Base-by-base conservation (phyloP, 2,329 filamentous ascomycete species). In the Monosporascus cannonballus region DNA sequence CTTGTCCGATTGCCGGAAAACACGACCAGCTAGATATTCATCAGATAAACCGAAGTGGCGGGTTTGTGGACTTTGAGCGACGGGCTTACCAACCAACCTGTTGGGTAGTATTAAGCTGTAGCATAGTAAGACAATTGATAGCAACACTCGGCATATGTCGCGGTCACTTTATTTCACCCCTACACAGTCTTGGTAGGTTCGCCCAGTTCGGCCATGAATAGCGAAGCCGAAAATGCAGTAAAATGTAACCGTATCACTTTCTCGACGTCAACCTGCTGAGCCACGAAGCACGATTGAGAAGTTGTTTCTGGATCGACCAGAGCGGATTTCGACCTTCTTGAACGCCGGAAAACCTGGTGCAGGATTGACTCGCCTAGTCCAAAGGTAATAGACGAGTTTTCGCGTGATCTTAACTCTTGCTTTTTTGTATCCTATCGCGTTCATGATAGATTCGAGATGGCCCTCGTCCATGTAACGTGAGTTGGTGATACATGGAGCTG, bases 351-450 rank as follows among this genome's bases (percentile, higher is more conserved):
- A 51, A 27, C 54, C 51, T 34, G 44, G 55, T 18, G 64, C 59
- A 22, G 54, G 36, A 6, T 50, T 52, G 9, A 59, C 60, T 6
- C 57, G 67, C 54, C 79, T 78, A 59, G 73, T 81, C 88, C 92
- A 96, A n/a, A 97, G 76, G 58, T 91, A 92, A 69, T 96, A 97
- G 22, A 90, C 84, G 49, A 99, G 75, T 70, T 96, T 96, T 45
- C 86, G 79, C 1, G 89, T 94, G 58, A 84, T 75, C 71, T 96
- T 96, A 58, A 76, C 80, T 61, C 82, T 75, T 9, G 79, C 67
- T 61, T 85, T 71, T 14, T 69, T 69, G 67, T 92, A 97, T 1
- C 93, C 92, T 38, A 99, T 70, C 47, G 79, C 81, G 3, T 69
- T 68, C 89, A 97, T 90, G 54, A 99, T 89, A 4, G 78, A 76